Percentiles rank a stretch among this genome's conserved stretches.
Conservation (phyloP, 371 early-diverging fungal species). For the Mucor sp. region DNA sequence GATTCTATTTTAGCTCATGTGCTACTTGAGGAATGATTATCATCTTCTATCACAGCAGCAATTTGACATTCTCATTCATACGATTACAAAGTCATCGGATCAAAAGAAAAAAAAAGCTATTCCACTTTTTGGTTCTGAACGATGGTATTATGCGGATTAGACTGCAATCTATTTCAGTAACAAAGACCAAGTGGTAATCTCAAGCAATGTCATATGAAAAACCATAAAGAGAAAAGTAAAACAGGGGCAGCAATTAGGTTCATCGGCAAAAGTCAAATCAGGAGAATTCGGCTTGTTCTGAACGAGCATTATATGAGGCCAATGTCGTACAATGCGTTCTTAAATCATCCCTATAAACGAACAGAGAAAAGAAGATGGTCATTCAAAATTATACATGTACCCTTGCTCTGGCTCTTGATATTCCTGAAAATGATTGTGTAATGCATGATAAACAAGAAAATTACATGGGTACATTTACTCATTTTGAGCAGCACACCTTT, state of each 20-base stretch:
- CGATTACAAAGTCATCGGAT: not conserved
- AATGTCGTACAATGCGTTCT: conserved; percentile 2
- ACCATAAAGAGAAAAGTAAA: not conserved
- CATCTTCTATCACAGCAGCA: not conserved
- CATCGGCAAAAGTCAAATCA: conserved; percentile 1
- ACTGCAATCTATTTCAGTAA: no score
- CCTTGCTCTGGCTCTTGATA: not conserved
- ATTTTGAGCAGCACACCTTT: not conserved
- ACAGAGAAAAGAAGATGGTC: not conserved
- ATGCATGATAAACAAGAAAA: not conserved
- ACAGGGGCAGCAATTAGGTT: not conserved
- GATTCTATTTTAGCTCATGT: conserved; percentile 3
- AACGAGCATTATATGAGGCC: not conserved
- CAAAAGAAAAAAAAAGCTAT: not conserved
- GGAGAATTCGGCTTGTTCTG: not conserved
- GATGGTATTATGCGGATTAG: no score
- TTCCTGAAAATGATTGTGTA: not conserved
- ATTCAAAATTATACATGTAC: not conserved
- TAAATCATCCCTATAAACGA: not conserved
- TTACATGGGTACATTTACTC: not conserved
- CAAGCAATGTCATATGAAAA: not conserved
- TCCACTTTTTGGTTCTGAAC: not conserved
- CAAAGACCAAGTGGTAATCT: no score
- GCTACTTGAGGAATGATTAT: not conserved
- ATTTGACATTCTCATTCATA: not conserved